These are phyloP conservation scores for Aspergillus egyptiacus DNA, from an alignment of 495 filamentous ascomycete genomes.

Conservation along the genomic window DNA sequence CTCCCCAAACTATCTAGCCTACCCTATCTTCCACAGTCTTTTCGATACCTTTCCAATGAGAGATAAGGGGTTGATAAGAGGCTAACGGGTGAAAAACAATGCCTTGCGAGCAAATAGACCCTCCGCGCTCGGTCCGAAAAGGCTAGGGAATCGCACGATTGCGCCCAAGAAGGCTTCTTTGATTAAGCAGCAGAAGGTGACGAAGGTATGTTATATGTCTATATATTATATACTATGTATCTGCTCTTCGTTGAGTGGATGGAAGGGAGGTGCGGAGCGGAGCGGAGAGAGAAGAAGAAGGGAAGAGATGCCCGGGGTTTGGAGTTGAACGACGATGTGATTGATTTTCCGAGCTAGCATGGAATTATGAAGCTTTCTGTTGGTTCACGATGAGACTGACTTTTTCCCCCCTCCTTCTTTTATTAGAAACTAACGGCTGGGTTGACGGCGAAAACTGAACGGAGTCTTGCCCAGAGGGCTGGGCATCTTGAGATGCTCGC, in stretches of 20 bases:
- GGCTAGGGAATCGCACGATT: conserved; percentile 51
- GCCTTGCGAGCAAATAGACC: conserved; percentile 7
- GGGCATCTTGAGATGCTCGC: conserved; percentile 68
- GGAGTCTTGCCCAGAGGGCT: conserved; percentile 58
- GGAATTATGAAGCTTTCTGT: no score
- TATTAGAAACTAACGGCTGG: conserved; percentile 58
- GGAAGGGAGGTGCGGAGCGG: not conserved
- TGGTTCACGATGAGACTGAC: no score
- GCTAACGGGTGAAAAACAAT: no score
- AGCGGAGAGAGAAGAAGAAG: no score
- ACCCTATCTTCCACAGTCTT: no score
- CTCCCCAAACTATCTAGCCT: not conserved
- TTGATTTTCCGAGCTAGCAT: no score
- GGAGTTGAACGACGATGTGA: no score
- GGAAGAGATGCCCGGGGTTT: no score
- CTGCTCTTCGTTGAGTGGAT: no score
- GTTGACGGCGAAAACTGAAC: conserved; percentile 58
- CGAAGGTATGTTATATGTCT: conserved; percentile 44
- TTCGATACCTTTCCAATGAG: no score
- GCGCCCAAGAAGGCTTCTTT: conserved; percentile 62
- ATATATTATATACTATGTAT: not conserved
- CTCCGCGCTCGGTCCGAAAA: conserved; percentile 38
- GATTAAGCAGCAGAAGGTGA: conserved; percentile 54
- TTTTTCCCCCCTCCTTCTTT: not conserved
- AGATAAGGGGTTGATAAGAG: not conserved